Base-by-base conservation (phyloP, 2,329 filamentous ascomycete species). In the Trichoderma guizhouense region DNA sequence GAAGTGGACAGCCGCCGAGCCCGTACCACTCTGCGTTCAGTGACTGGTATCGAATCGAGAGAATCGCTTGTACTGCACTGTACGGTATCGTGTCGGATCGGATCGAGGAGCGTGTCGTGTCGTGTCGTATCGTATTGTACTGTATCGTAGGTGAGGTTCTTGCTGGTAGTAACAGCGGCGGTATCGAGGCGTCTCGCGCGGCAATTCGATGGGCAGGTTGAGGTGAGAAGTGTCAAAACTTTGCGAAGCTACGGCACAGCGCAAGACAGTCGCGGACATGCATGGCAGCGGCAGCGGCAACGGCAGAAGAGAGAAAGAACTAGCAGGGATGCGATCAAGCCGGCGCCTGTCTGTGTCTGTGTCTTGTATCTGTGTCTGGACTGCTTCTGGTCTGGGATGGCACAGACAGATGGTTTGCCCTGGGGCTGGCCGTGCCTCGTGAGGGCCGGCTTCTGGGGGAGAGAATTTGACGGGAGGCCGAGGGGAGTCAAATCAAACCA, bases 351-450 rank as follows among this genome's bases (percentile, higher is more conserved):
- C 61, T 30, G 9, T 36, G 28, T 57, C 53, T 51, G 28, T 36
- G 47, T n/a, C 34, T 24, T 55, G 55, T 32, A 24, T 34, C 21
- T 15, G 30, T 55, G 36, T 8, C 36, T 39, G 36, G 36, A 39
- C 36, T 63, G 62, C 39, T 34, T 47, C 53, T 55, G 43, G 53
- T 15, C 71, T 43, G 61, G 71, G 71, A 72, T 72, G 71, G 71
- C 71, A 72, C 71, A 72, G 68, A 71, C 71, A 26, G 71, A 71
- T 71, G 61, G 67, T 62, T 70, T 70, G 71, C 58, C 58, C 43
- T 63, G 47, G 65, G 51, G 65, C 53, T 53, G 43, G 66, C 53
- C 53, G 53, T 63, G 68, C 68, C 68, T 64, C 30, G 36, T 32
- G 57, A 64, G 39, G 60, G 60, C 58, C 28, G 60, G 58, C 47